phyloP scores from a whole-genome alignment of 139 green algal genomes.

The Volvox reticuliferus region DNA sequence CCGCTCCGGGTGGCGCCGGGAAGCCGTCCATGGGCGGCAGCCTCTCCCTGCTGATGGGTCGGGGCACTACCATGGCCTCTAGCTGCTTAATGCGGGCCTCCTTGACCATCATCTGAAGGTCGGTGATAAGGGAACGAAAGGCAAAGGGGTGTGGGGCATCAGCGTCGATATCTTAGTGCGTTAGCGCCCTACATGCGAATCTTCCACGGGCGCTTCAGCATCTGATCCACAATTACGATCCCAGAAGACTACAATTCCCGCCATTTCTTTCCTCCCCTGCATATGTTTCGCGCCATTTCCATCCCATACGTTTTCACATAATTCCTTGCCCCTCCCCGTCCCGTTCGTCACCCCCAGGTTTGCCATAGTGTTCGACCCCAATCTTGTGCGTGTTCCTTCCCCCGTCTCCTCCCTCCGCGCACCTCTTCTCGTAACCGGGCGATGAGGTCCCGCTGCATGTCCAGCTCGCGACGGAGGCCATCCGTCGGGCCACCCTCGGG shows the following conservation, averaged over 20 bases:
- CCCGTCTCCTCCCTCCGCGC: neutral
- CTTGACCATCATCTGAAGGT: conserved; percentile 41
- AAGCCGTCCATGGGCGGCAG: conserved; percentile 58
- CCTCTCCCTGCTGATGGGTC: conserved; percentile 54
- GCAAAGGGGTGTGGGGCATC: neutral
- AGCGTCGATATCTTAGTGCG: no score
- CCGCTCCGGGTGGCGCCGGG: neutral
- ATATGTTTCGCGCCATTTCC: no score
- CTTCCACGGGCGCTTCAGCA: no score
- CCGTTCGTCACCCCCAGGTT: no score
- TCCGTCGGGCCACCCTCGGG: neutral
- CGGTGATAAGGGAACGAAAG: neutral
- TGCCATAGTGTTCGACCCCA: no score
- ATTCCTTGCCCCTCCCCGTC: no score
- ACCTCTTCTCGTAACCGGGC: conserved; percentile 56
- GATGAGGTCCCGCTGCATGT: conserved; percentile 69
- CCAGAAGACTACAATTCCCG: no score
- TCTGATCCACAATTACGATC: no score
- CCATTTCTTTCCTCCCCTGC: no score
- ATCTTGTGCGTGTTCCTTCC: no score
- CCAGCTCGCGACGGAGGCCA: conserved; percentile 51
- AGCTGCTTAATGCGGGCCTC: conserved; percentile 63
- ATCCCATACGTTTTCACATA: no score
- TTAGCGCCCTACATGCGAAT: no score
- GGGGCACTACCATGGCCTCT: conserved; percentile 57